Conservation (phyloP, 2,329 filamentous ascomycete species). For the Beauveria scarabaeidicola region DNA sequence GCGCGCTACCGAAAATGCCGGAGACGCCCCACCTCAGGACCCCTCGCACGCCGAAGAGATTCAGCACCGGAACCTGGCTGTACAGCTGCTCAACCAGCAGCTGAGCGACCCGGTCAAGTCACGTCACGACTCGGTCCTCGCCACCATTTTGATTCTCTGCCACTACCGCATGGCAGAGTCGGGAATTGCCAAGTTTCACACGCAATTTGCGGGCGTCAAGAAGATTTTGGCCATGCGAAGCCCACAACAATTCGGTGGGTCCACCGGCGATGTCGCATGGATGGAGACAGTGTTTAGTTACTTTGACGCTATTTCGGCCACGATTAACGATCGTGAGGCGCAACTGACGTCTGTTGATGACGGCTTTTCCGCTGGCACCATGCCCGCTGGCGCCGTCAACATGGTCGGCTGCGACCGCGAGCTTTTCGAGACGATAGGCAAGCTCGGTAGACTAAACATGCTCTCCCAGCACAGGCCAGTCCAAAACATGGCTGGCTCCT, state of each 20-base stretch:
- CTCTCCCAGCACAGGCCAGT: conserved; percentile 63
- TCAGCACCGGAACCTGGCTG: conserved; percentile 72
- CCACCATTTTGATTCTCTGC: conserved; percentile 78
- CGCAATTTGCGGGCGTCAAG: conserved; percentile 86
- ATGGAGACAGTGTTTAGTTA: conserved; percentile 90
- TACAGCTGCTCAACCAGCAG: conserved; percentile 75
- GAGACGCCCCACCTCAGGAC: conserved; percentile 46
- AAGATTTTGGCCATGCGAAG: conserved; percentile 76
- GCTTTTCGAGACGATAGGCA: conserved; percentile 78
- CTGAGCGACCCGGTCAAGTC: conserved; percentile 68
- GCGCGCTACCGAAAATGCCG: conserved; percentile 34
- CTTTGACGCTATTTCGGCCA: conserved; percentile 87
- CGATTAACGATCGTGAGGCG: conserved; percentile 83
- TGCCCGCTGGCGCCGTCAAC: conserved; percentile 65
- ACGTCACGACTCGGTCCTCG: conserved; percentile 77
- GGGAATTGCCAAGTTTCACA: conserved; percentile 86
- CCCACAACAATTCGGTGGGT: conserved; percentile 36
- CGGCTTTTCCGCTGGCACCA: conserved; percentile 38
- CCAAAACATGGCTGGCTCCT: conserved; percentile 24
- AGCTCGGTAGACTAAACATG: conserved; percentile 75
- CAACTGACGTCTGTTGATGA: conserved; percentile 65
- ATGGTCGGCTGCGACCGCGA: conserved; percentile 79
- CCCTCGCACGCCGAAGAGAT: conserved; percentile 69
- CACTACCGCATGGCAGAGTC: conserved; percentile 92
- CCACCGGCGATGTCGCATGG: conserved; percentile 68